A percentile compares a stretch with the other conserved stretches of the same genome.
These are phyloP conservation scores for Lavandula angustifolia DNA, from an alignment of 257 asterid genomes.

Conservation along the genomic window DNA sequence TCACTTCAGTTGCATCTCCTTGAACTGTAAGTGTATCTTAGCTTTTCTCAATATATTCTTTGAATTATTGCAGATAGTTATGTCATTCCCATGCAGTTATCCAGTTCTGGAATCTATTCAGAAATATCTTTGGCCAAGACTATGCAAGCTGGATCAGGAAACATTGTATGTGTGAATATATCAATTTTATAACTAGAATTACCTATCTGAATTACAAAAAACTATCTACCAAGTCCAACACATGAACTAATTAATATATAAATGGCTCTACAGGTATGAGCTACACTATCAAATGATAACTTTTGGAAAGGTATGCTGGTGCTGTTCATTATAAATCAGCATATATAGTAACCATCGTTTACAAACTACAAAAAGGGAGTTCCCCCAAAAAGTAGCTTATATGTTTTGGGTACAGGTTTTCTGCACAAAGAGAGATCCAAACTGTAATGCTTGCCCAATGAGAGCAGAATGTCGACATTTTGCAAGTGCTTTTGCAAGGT, in stretches of 20 bases:
- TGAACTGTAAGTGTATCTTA: conserved; percentile 67
- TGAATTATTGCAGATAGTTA: conserved; percentile 32
- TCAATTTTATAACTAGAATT: conserved; percentile 3
- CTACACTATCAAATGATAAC: conserved; percentile 98
- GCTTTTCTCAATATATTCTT: neutral
- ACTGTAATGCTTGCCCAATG: conserved; percentile 97
- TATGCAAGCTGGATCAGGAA: conserved; percentile 89
- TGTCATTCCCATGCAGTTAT: conserved; percentile 56
- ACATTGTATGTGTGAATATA: conserved; percentile 59
- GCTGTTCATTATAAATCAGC: conserved; percentile 14
- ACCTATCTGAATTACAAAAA: conserved; percentile 24
- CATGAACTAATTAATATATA: conserved; percentile 35
- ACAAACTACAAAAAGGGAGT: conserved; percentile 14
- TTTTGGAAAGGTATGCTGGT: conserved; percentile 80
- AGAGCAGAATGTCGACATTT: conserved; percentile 94
- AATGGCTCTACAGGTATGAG: conserved; percentile 71
- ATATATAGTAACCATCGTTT: conserved; percentile 8
- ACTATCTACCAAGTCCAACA: conserved; percentile 26
- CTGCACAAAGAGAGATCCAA: conserved; percentile 95
- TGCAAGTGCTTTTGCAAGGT: conserved; percentile 98
- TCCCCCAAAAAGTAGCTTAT: conserved; percentile 21
- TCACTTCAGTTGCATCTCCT: conserved; percentile 92
- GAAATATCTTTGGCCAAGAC: conserved; percentile 97
- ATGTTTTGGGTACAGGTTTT: conserved; percentile 63
- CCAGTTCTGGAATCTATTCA: conserved; percentile 89